Conservation (phyloP, 1,284 basidiomycete species). For the Moniliella sp. region DNA sequence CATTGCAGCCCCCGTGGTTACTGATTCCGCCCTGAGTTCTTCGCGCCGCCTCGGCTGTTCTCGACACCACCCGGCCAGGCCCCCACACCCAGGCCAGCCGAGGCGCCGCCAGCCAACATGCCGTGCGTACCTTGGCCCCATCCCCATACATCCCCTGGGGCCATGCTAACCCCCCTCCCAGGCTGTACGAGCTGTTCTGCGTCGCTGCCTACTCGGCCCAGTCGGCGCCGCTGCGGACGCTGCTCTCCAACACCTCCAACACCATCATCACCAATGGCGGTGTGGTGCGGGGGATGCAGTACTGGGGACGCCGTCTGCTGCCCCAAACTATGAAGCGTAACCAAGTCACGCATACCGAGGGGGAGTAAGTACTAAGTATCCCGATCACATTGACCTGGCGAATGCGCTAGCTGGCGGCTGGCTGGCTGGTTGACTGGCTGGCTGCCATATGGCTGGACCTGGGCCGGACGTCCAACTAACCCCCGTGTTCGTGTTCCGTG, state of each 20-base stretch:
- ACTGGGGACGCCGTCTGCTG: slow-evolving; percentile 50
- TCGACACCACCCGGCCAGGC: no score
- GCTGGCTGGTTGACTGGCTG: no score
- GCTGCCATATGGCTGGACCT: neutral
- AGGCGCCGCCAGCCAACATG: no score
- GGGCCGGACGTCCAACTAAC: neutral
- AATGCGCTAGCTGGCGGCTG: no score
- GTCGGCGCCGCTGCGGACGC: slow-evolving; percentile 50
- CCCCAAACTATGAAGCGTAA: slow-evolving; percentile 57
- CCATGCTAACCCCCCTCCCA: no score
- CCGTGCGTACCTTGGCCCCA: no score
- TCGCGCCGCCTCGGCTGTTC: no score
- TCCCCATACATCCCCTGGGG: no score
- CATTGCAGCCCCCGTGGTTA: no score
- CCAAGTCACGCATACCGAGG: slow-evolving; percentile 44
- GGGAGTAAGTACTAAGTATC: slow-evolving; percentile 51
- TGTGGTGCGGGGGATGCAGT: slow-evolving; percentile 55
- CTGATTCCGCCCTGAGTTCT: no score
- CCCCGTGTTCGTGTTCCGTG: neutral
- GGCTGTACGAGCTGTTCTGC: slow-evolving; percentile 32
- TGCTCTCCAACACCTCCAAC: slow-evolving; percentile 51
- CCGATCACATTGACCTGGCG: neutral
- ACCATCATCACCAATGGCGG: slow-evolving; percentile 58
- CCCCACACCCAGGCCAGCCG: no score
- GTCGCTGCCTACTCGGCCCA: slow-evolving; percentile 25